A percentile compares a stretch with the other conserved stretches of the same genome.
phyloP scores from a whole-genome alignment of 106 monocot genomes.

The Dactylorhiza incarnata region DNA sequence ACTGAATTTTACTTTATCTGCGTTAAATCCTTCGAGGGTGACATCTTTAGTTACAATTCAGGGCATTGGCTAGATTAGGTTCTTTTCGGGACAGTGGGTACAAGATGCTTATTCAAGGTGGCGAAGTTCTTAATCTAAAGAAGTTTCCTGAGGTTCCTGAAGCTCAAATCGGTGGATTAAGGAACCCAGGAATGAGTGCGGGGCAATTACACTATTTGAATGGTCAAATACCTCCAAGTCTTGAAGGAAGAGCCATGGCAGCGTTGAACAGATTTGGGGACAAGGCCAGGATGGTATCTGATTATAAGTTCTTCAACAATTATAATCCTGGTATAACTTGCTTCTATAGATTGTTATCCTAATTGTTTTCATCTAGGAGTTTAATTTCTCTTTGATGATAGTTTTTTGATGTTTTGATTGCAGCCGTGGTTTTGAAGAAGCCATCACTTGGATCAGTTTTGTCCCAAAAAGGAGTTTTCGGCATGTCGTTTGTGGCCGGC shows the following conservation, averaged over 20 bases:
- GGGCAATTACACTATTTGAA: conserved; percentile 14
- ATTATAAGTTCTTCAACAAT: conserved; percentile 22
- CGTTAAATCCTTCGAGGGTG: background rate
- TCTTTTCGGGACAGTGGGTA: conserved; percentile 72
- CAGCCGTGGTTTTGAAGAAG: conserved; percentile 30
- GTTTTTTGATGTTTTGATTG: conserved; percentile 11
- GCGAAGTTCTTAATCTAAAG: conserved; percentile 40
- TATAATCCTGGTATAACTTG: conserved; percentile 29
- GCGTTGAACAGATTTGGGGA: conserved; percentile 75
- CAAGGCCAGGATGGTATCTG: conserved; percentile 50
- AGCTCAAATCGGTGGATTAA: conserved; percentile 4
- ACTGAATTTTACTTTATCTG: conserved; percentile 4
- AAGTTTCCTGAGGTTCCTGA: background rate
- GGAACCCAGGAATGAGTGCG: conserved; percentile 12
- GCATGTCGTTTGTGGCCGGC: conserved; percentile 55
- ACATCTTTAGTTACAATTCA: conserved; percentile 14
- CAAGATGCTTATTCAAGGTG: conserved; percentile 89
- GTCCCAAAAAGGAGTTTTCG: conserved; percentile 55
- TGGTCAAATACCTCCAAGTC: conserved; percentile 27
- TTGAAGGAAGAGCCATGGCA: conserved; percentile 69
- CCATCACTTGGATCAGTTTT: conserved; percentile 45
- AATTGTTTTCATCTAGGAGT: background rate
- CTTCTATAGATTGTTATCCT: background rate
- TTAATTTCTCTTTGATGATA: background rate
- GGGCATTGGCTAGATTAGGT: conserved; percentile 70